A percentile compares a stretch with the other conserved stretches of the same genome.
Evolutionary conservation across 306 rosid species (phyloP).

Genomic region (Vigna unguiculata): DNA sequence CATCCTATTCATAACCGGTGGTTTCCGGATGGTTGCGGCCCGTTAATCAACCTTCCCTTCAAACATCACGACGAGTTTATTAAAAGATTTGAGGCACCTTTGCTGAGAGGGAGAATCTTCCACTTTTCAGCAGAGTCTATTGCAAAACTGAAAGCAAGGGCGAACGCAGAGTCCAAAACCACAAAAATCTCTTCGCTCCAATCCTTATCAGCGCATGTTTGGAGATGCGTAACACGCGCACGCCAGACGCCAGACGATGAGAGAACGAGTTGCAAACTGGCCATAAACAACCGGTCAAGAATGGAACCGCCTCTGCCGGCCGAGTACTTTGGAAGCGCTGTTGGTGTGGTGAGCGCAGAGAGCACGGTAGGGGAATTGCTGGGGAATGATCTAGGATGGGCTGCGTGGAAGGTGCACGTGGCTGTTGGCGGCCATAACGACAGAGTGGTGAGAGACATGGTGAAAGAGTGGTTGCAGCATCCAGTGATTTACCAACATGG

Average conservation of each 20-base stretch:
- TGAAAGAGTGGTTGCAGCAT: conserved; percentile 47
- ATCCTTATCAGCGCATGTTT: conserved; percentile 60
- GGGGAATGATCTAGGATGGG: conserved; percentile 56
- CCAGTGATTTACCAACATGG: conserved; percentile 20
- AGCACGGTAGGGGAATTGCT: conserved; percentile 53
- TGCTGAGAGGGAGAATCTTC: conserved; percentile 63
- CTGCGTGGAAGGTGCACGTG: conserved; percentile 57
- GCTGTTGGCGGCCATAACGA: conserved; percentile 46
- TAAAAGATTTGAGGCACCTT: conserved; percentile 50
- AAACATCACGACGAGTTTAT: conserved; percentile 53
- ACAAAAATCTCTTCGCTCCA: conserved; percentile 58
- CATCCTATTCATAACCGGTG: conserved; percentile 55
- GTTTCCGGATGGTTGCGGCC: conserved; percentile 56
- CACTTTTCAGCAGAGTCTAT: conserved; percentile 60
- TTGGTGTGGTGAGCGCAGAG: not conserved
- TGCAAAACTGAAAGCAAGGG: conserved; percentile 63
- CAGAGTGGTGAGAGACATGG: not conserved
- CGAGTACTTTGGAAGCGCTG: conserved; percentile 58
- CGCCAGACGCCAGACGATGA: conserved; percentile 24
- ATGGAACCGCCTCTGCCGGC: conserved; percentile 50
- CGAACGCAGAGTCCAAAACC: conserved; percentile 50
- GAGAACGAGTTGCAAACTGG: conserved; percentile 48
- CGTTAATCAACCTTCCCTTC: conserved; percentile 54
- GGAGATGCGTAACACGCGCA: conserved; percentile 60
- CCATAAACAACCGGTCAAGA: conserved; percentile 53